Base-by-base conservation (phyloP, 169 alveolate species). In the Babesia caballi region DNA sequence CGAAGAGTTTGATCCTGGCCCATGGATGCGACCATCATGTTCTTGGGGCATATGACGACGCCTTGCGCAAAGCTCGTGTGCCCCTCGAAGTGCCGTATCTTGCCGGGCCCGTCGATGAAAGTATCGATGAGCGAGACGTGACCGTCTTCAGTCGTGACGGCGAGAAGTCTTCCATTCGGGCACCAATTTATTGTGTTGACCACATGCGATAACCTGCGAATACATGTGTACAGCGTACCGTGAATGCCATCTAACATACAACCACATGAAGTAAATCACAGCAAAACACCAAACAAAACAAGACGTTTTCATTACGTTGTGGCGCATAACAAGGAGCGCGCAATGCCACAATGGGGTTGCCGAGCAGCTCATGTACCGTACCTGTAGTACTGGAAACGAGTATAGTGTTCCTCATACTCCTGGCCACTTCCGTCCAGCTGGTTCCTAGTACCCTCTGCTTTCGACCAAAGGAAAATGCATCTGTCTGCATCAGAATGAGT, bases 41-140 rank as follows among this genome's bases (percentile, higher is more conserved):
- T 84, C 40, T 86, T 73, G 11, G 91, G 88, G 38, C 90, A 94
- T 50, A 88, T 66, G 36, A 92, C 74, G 40, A 91, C 87, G 9
- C 95, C 95, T 51, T 91, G 95, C 14, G 92, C 91, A 60, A 91
- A 78, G 42, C 88, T 88, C 30, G 94, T 49, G 53, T 91, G 95
- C 33, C 95, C 94, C 52, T 89, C 94, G 51, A 91, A 85, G 56
- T 84, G 84, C 52, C 88, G 52, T 36, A 88, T 84, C 57, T 83
- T 83, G 2, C 84, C 83, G 6, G 50, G 52, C 4, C 84, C 82
- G 28, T 81, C 88, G 21, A 71, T 63, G 35, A 44, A 68, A 15
- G 88, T 81, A 52, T 81, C 88, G 28, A 81, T 76, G 35, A 81
- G 66, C 4, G 88, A 70, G 33, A 81, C 61, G 56, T 81, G 83